phyloP scores from a whole-genome alignment of 2,329 filamentous ascomycete genomes.

The Aspergillus jensenii region DNA sequence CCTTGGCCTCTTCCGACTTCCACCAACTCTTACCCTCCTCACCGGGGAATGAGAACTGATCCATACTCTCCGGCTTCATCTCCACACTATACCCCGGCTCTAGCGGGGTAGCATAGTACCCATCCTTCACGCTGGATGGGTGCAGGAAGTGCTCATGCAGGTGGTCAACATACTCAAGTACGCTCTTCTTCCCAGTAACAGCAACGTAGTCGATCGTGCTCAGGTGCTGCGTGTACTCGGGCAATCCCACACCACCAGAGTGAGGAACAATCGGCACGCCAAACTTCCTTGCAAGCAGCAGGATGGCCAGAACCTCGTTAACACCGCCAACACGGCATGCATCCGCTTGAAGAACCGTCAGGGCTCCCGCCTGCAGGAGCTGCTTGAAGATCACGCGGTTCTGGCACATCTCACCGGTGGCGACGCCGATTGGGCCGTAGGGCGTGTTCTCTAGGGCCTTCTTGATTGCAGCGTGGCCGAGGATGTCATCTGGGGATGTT shows the following conservation, averaged over 20 bases:
- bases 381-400: slow-evolving; percentile 95
- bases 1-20: slow-evolving; percentile 74
- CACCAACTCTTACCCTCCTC: slow-evolving; percentile 81
- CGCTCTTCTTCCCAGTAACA: slow-evolving; percentile 75
- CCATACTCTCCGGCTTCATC: slow-evolving; percentile 90
- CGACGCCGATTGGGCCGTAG: slow-evolving; percentile 71
- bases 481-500: slow-evolving; percentile 83
- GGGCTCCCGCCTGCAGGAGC: slow-evolving; percentile 73
- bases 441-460: slow-evolving; percentile 65
- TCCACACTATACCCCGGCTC: slow-evolving; percentile 88
- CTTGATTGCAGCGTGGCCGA: slow-evolving; percentile 81
- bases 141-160: slow-evolving; percentile 90
- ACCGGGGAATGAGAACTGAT: slow-evolving; percentile 73
- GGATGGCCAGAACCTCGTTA: slow-evolving; percentile 87
- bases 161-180: slow-evolving; percentile 91
- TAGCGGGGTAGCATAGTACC: slow-evolving; percentile 82
- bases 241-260: slow-evolving; percentile 83
- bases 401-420: slow-evolving; percentile 93
- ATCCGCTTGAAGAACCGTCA: slow-evolving; percentile 87
- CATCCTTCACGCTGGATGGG: slow-evolving; percentile 75
- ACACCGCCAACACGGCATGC: slow-evolving; percentile 87
- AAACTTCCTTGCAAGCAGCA: slow-evolving; percentile 71
- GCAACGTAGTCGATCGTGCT: slow-evolving; percentile 91
- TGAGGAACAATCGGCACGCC: slow-evolving; percentile 83
- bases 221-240: slow-evolving; percentile 91